Base-by-base conservation (phyloP, 805 yeast genomes). In the Wickerhamomyces tratensis region DNA sequence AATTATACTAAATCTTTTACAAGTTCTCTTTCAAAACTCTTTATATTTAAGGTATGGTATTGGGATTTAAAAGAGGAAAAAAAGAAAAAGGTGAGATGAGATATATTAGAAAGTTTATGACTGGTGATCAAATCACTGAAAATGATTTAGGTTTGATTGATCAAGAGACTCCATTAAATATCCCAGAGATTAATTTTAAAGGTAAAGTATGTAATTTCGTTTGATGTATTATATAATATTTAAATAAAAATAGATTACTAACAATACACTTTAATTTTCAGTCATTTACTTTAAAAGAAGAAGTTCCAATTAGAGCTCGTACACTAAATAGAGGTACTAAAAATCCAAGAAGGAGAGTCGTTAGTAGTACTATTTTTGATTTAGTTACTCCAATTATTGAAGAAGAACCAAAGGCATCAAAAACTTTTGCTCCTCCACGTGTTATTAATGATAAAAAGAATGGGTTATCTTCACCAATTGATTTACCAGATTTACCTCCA, bases 261-360 rank as follows among this genome's bases (percentile, higher is more conserved):
- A 20, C 20, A 20, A 20, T 4, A 20, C 12, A 9, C 26, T 7
- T 7, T 5, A 6, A 14, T 12, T 8, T 35, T 8, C n/a, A 43
- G 35, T 33, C 36, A n/a, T 29, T 35, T 10, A 37, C 25, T 11
- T 36, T 46, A 31, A 31, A 11, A 26, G 44, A 38, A 1, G 44
- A 47, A n/a, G 33, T 52, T 2, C 56, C 56, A 6, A 50, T 52
- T 5, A 42, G 54, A 36, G 54, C 49, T n/a, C 45, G 47, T 40
- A 49, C 56, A 10, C 36, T 49, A 4, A 43, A 35, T 39, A 40
- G 45, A 26, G 49, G 51, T 26, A 46, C 45, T 7, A 30, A 34
- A 8, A 40, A 38, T 12, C n/a, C 34, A 31, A 31, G 13, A 13
- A n/a, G 35, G 31, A 40, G 56, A 40, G 53, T 52, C 25, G 48